These are phyloP conservation scores for Xylaria castorea DNA, from an alignment of 495 filamentous ascomycete genomes.

Conservation along the genomic window DNA sequence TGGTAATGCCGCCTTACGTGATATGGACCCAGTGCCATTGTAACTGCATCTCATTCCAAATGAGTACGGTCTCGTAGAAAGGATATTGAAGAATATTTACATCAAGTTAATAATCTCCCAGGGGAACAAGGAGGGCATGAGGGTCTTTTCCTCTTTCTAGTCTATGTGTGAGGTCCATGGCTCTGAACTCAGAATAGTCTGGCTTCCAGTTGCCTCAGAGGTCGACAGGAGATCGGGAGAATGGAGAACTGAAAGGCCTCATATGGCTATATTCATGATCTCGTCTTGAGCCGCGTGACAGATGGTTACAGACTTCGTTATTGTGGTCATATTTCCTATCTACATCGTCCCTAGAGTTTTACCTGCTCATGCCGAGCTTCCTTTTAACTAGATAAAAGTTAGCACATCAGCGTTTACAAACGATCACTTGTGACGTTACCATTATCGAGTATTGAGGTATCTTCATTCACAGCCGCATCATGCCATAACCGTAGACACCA, in stretches of 20 bases:
- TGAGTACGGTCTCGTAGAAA: neutral
- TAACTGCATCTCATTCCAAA: neutral
- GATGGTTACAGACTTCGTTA: neutral
- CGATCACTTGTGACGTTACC: neutral
- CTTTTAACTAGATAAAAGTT: neutral
- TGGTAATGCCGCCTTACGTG: neutral
- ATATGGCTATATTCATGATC: neutral
- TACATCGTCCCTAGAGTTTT: neutral
- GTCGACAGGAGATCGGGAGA: neutral
- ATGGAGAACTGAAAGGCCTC: neutral
- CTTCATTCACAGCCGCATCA: slow-evolving; percentile 2
- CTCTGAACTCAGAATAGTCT: neutral
- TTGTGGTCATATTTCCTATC: neutral
- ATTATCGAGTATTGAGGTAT: neutral
- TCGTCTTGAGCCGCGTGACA: too few species aligned
- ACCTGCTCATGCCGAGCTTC: slow-evolving; percentile 14
- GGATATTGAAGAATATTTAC: neutral
- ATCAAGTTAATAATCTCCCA: neutral
- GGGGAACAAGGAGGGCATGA: neutral
- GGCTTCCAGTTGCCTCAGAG: neutral
- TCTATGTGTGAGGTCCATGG: neutral
- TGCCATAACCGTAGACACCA: slow-evolving; percentile 22
- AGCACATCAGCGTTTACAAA: neutral
- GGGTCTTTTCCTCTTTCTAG: neutral
- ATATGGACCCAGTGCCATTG: neutral